Evolutionary conservation across 176 grass and related monocot species (phyloP).

Genomic region (Aegilops umbellulata): DNA sequence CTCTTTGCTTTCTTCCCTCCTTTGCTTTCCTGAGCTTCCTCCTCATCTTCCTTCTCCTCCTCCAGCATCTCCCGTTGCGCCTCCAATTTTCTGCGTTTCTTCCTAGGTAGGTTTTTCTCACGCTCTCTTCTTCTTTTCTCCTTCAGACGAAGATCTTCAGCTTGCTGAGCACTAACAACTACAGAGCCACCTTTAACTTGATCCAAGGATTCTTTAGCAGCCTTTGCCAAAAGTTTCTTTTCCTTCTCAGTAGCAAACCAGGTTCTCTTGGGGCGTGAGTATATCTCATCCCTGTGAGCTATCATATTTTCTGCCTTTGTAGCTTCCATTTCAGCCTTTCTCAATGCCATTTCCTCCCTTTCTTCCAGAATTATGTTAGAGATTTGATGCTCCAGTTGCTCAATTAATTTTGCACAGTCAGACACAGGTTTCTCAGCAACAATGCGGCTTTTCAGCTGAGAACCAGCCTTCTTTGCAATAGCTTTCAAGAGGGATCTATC

Average conservation of each 20-base stretch:
- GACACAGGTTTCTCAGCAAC: slow-evolving; percentile 83
- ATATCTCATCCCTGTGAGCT: slow-evolving; percentile 88
- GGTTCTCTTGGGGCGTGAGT: slow-evolving; percentile 83
- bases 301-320: slow-evolving; percentile 97
- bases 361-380: slow-evolving; percentile 77
- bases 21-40: slow-evolving; percentile 56
- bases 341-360: slow-evolving; percentile 75
- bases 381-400: slow-evolving; percentile 86
- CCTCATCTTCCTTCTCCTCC: slow-evolving; percentile 51
- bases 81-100: slow-evolving; percentile 81
- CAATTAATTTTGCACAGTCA: slow-evolving; percentile 84
- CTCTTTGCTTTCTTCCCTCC: slow-evolving; percentile 53
- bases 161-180: slow-evolving; percentile 82
- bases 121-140: slow-evolving; percentile 84
- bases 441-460: slow-evolving; percentile 82
- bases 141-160: slow-evolving; percentile 82
- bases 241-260: slow-evolving; percentile 94
- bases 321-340: slow-evolving; percentile 97
- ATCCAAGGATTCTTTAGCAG: slow-evolving; percentile 58
- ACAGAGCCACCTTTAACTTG: slow-evolving; percentile 42
- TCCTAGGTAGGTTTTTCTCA: slow-evolving; percentile 93
- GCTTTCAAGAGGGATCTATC: slow-evolving; percentile 94
- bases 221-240: slow-evolving; percentile 78
- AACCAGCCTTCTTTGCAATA: slow-evolving; percentile 97
- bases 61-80: slow-evolving; percentile 70